These are phyloP conservation scores for Moesziomyces sp. DNA, from an alignment of 1,284 basidiomycete genomes.

Conservation along the genomic window DNA sequence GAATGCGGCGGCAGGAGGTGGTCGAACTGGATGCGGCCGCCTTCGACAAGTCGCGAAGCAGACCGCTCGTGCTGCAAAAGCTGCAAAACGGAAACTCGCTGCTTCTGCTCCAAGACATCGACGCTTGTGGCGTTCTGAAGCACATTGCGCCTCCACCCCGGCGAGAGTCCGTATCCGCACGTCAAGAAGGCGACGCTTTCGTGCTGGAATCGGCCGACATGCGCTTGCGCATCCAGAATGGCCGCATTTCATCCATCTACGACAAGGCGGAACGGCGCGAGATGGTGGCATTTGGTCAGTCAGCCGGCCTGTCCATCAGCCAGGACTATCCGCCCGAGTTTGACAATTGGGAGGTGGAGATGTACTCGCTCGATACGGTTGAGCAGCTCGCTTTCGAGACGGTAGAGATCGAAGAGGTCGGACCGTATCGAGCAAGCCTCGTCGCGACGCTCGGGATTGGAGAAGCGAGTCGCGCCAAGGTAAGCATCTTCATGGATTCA, in stretches of 20 bases:
- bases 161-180: conserved; percentile 39
- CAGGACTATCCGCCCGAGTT: conserved; percentile 63
- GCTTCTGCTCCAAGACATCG: conserved; percentile 47
- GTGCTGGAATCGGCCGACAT: conserved; percentile 43
- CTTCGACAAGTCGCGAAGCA: conserved; percentile 20
- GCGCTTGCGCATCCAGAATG: conserved; percentile 45
- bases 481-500: conserved; percentile 74
- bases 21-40: conserved; percentile 71
- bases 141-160: background rate
- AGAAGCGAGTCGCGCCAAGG: conserved; percentile 77
- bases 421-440: conserved; percentile 84
- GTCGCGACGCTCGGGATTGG: conserved; percentile 72
- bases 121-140: conserved; percentile 36
- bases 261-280: conserved; percentile 50
- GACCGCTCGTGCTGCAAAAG: conserved; percentile 31
- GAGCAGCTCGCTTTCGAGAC: conserved; percentile 79
- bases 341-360: conserved; percentile 81
- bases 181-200: conserved; percentile 53
- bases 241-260: conserved; percentile 57
- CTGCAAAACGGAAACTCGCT: conserved; percentile 36
- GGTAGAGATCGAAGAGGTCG: conserved; percentile 78
- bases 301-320: conserved; percentile 58
- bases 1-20: conserved; percentile 80
- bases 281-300: conserved; percentile 50
- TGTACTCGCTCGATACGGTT: conserved; percentile 90